Conservation (phyloP, 768 basidiomycete species). For the Russula sp. region DNA sequence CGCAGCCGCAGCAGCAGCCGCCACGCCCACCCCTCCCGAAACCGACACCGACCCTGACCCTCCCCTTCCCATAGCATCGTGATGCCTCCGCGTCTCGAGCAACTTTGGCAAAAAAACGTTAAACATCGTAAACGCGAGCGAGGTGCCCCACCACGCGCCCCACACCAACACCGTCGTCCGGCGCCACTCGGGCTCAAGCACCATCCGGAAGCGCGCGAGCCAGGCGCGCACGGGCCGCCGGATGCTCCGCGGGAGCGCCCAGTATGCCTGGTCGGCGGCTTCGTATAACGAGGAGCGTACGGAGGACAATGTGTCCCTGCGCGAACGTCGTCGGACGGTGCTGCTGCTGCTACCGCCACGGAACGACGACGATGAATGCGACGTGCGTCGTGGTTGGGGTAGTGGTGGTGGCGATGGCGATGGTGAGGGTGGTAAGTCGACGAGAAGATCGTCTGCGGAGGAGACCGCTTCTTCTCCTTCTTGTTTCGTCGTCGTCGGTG, state of each 20-base stretch:
- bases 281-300: slow-evolving; percentile 40
- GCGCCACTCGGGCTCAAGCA: slow-evolving; percentile 70
- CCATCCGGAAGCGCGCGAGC: slow-evolving; percentile 58
- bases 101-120: slow-evolving; percentile 88
- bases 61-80: slow-evolving; percentile 7
- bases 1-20: slow-evolving; percentile 9
- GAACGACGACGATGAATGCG: too few species aligned
- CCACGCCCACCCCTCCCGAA: too few species aligned
- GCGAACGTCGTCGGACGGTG: not conserved
- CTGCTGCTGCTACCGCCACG: too few species aligned
- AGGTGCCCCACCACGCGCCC: slow-evolving; percentile 68
- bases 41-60: too few species aligned
- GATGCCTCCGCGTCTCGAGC: slow-evolving; percentile 49
- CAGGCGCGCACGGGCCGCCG: slow-evolving; percentile 58
- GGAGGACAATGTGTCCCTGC: slow-evolving; percentile 5
- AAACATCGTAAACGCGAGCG: slow-evolving; percentile 84
- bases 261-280: slow-evolving; percentile 35
- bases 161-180: slow-evolving; percentile 74
- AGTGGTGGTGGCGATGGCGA: slow-evolving; percentile 9
- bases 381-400: too few species aligned
- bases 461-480: too few species aligned
- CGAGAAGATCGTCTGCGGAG: not conserved
- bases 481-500: too few species aligned
- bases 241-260: slow-evolving; percentile 46
- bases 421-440: slow-evolving; percentile 1